Evolutionary conservation across 108 stramenopile genomes (phyloP).

Genomic region (Cyclotella kingstonii): DNA sequence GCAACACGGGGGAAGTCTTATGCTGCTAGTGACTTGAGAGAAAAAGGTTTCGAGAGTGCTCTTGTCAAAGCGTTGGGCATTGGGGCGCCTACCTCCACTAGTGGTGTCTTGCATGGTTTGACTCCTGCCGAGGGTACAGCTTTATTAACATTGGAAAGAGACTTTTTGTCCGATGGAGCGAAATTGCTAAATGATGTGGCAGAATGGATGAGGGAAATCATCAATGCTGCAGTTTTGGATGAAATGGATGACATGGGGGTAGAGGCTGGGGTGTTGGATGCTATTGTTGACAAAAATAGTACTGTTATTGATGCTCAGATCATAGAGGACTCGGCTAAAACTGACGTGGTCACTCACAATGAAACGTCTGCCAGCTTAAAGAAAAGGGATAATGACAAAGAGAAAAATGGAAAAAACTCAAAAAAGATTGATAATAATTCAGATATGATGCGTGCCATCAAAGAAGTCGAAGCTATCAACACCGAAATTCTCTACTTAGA

Average conservation of each 20-base stretch:
- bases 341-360: neutral
- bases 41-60: constrained; percentile 62
- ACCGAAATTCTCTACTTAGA: constrained; percentile 59
- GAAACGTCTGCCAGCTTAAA: neutral
- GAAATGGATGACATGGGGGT: constrained; percentile 70
- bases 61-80: constrained; percentile 37
- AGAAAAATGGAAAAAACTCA: constrained; percentile 8
- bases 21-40: constrained; percentile 60
- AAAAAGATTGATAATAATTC: constrained; percentile 33
- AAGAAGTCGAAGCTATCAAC: constrained; percentile 46
- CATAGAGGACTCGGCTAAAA: constrained; percentile 14
- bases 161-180: constrained; percentile 56
- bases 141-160: constrained; percentile 56
- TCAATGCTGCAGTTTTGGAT: constrained; percentile 50
- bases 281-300: constrained; percentile 6
- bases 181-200: constrained; percentile 38
- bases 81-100: neutral
- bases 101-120: constrained; percentile 1
- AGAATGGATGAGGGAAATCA: constrained; percentile 48
- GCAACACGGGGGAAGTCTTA: constrained; percentile 69
- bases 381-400: constrained; percentile 5
- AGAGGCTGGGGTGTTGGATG: constrained; percentile 35
- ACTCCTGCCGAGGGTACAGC: constrained; percentile 46
- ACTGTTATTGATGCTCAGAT: constrained; percentile 29
- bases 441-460: constrained; percentile 35